Percentiles rank a stretch among this genome's conserved stretches.
phyloP scores from a whole-genome alignment of 345 rosid genomes.

The Aquilaria yunnanensis region DNA sequence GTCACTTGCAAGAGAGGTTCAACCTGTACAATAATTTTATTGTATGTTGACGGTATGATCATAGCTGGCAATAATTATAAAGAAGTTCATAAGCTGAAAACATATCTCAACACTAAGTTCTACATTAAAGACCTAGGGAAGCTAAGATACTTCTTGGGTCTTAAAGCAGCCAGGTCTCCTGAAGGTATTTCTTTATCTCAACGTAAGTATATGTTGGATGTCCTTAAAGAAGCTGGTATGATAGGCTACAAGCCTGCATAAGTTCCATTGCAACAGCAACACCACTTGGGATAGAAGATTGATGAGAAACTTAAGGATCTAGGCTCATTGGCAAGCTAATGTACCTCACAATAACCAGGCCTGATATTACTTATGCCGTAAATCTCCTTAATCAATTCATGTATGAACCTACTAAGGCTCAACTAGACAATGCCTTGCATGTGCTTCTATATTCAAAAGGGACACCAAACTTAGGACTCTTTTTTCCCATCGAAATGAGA shows the following conservation, averaged over 20 bases:
- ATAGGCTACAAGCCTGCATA: neutral
- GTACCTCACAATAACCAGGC: neutral
- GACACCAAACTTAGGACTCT: neutral
- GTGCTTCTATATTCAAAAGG: neutral
- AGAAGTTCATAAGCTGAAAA: neutral
- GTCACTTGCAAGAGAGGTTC: neutral
- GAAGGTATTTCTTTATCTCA: neutral
- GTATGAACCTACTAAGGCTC: neutral
- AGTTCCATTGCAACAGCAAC: no score
- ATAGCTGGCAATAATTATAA: neutral
- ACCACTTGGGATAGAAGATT: no score
- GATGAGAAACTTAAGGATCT: neutral
- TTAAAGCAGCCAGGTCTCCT: neutral
- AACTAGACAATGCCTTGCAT: neutral
- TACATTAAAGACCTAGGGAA: neutral
- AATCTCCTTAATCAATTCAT: neutral
- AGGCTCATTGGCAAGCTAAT: neutral
- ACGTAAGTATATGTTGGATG: neutral
- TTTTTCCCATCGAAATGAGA: neutral
- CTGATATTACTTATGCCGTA: neutral
- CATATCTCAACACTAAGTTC: neutral
- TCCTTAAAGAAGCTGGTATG: neutral
- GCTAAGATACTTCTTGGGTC: neutral
- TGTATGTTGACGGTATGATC: neutral
- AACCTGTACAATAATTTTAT: neutral